Evolutionary conservation across 2,329 filamentous ascomycete genomes (phyloP).

Genomic region (Talaromyces atroroseus): DNA sequence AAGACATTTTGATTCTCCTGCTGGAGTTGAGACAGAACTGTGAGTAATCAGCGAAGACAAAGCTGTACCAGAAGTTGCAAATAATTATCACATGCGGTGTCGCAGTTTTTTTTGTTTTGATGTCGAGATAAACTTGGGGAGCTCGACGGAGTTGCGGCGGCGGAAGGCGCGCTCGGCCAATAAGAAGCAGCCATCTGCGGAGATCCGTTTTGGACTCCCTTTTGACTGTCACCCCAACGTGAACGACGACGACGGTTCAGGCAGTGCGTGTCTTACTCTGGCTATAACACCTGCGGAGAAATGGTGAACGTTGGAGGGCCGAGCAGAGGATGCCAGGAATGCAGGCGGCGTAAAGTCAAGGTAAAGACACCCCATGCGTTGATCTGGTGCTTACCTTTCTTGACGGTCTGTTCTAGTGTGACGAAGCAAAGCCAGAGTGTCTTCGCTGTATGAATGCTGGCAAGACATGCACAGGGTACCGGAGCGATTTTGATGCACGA

Average conservation of each 20-base stretch:
- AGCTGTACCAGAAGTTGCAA: not conserved
- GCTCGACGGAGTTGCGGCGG: not conserved
- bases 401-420: not conserved
- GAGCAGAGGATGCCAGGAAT: constrained; percentile 2
- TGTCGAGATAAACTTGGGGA: not conserved
- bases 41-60: not conserved
- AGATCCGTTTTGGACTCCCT: not conserved
- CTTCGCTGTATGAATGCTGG: not conserved
- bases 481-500: not conserved
- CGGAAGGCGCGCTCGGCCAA: not conserved
- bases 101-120: not conserved
- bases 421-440: constrained; percentile 4
- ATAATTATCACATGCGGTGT: too few species aligned
- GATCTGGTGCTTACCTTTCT: not conserved
- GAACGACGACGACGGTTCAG: too few species aligned
- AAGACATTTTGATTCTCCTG: not conserved
- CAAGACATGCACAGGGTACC: constrained; percentile 1
- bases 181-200: not conserved
- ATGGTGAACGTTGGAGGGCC: constrained; percentile 4
- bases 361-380: not conserved
- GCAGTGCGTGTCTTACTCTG: not conserved
- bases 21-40: not conserved
- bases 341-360: constrained; percentile 8
- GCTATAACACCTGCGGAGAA: not conserved
- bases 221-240: not conserved